Evolutionary conservation across 2,329 filamentous ascomycete species (phyloP).

Genomic region (Ascocoryne sarcoides): DNA sequence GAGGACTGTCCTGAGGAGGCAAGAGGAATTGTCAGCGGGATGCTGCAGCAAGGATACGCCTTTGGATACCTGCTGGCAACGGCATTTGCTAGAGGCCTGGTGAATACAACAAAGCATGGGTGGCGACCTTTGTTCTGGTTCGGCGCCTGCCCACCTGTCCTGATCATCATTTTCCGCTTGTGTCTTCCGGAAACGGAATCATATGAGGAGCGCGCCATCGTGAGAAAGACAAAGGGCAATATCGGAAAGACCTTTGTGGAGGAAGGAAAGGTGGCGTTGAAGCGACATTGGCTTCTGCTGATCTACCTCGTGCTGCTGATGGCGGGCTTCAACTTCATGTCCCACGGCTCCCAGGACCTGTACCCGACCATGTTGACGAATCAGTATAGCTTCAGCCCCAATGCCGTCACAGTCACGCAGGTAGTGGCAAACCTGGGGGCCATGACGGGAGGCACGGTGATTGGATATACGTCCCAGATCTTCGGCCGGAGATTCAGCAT

Average conservation of each 20-base stretch:
- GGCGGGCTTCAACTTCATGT: conserved; percentile 88
- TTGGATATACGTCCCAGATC: conserved; percentile 61
- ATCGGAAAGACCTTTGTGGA: conserved; percentile 59
- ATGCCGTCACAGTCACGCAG: conserved; percentile 56
- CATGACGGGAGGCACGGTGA: conserved; percentile 55
- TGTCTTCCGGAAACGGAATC: conserved; percentile 70
- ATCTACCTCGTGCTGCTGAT: conserved; percentile 78
- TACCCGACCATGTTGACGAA: conserved; percentile 53
- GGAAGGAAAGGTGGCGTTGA: conserved; percentile 71
- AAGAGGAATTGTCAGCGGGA: conserved; percentile 72
- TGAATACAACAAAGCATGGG: conserved; percentile 66
- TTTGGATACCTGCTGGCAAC: conserved; percentile 74
- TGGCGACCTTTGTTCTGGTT: conserved; percentile 92
- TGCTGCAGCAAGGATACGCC: conserved; percentile 74
- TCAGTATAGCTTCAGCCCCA: conserved; percentile 37
- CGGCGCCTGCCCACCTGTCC: conserved; percentile 66
- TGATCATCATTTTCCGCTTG: conserved; percentile 73
- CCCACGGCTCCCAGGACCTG: conserved; percentile 37
- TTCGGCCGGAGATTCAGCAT: conserved; percentile 63
- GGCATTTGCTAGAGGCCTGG: conserved; percentile 55
- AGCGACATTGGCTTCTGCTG: conserved; percentile 71
- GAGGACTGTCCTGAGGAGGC: conserved; percentile 45
- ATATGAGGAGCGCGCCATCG: conserved; percentile 56
- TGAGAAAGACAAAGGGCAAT: conserved; percentile 51
- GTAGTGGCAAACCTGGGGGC: conserved; percentile 66